Conservation (phyloP, 495 filamentous ascomycete species). For the Aspergillus kassunensis region DNA sequence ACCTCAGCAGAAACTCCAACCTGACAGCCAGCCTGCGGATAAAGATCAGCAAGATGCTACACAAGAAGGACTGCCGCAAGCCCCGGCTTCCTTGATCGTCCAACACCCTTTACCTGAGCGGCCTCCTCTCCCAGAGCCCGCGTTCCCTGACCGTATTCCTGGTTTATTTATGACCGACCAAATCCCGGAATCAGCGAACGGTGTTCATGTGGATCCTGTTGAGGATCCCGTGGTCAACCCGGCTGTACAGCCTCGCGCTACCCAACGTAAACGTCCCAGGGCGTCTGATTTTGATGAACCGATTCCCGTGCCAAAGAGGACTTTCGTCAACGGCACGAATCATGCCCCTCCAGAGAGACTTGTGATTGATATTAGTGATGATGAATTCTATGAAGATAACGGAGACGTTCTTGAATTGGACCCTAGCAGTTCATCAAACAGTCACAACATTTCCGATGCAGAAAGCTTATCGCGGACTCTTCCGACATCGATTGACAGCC, state of each 20-base stretch:
- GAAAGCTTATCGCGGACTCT: not conserved
- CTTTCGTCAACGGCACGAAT: constrained; percentile 46
- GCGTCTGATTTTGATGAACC: constrained; percentile 72
- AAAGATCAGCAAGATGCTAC: constrained; percentile 4
- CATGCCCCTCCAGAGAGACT: constrained; percentile 26
- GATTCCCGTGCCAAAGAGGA: constrained; percentile 53
- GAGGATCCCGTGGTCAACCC: constrained; percentile 20
- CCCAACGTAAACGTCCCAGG: constrained; percentile 72
- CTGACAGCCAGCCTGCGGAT: constrained; percentile 2
- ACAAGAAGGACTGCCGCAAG: not conserved
- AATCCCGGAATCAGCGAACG: constrained; percentile 6
- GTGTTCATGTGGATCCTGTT: constrained; percentile 6
- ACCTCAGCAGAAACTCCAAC: constrained; percentile 26
- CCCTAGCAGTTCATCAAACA: not conserved
- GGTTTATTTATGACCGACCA: constrained; percentile 49
- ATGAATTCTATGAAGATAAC: constrained; percentile 45
- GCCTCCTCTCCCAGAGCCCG: constrained; percentile 31
- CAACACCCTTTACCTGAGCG: constrained; percentile 44
- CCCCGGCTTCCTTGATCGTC: constrained; percentile 13
- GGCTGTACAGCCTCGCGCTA: constrained; percentile 24
- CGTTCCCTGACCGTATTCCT: constrained; percentile 40
- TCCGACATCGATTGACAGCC: not conserved
- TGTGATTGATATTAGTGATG: constrained; percentile 76
- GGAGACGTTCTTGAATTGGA: constrained; percentile 27
- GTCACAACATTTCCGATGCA: not conserved